Conservation (phyloP, 176 grass and related monocot species). For the Aegilops bicornis region DNA sequence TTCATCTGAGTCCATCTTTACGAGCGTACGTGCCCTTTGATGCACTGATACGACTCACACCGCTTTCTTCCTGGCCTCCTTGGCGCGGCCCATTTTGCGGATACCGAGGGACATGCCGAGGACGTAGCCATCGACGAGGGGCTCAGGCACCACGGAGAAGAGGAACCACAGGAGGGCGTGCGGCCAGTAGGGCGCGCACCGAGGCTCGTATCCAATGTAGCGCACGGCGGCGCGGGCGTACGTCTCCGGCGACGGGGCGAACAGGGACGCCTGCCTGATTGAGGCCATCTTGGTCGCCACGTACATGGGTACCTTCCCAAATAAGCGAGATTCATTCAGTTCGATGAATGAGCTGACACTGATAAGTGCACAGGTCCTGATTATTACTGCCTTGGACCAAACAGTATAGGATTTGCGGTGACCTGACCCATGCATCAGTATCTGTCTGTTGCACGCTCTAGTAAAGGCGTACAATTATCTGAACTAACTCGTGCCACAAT, state of each 20-base stretch:
- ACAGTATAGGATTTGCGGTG: not conserved
- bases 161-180: constrained; percentile 63
- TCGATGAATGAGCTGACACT: not conserved
- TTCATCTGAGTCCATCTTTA: not conserved
- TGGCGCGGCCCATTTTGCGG: constrained; percentile 38
- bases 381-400: no score
- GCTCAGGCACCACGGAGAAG: constrained; percentile 37
- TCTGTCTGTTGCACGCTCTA: not conserved
- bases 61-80: constrained; percentile 35
- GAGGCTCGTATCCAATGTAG: constrained; percentile 66
- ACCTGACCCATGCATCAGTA: not conserved
- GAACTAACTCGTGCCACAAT: not conserved
- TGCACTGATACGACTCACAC: not conserved
- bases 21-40: no score
- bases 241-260: constrained; percentile 56
- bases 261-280: constrained; percentile 46
- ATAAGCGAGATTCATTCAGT: not conserved
- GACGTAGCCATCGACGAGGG: constrained; percentile 27
- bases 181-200: constrained; percentile 73
- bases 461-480: not conserved
- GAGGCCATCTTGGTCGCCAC: constrained; percentile 80
- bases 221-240: constrained; percentile 53
- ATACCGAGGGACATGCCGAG: constrained; percentile 33
- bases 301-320: constrained; percentile 54
- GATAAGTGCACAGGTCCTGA: no score